Evolutionary conservation across 805 yeast genomes (phyloP), one percentile per base, ranked within the genome.

Genomic region (Metschnikowia proteae): DNA sequence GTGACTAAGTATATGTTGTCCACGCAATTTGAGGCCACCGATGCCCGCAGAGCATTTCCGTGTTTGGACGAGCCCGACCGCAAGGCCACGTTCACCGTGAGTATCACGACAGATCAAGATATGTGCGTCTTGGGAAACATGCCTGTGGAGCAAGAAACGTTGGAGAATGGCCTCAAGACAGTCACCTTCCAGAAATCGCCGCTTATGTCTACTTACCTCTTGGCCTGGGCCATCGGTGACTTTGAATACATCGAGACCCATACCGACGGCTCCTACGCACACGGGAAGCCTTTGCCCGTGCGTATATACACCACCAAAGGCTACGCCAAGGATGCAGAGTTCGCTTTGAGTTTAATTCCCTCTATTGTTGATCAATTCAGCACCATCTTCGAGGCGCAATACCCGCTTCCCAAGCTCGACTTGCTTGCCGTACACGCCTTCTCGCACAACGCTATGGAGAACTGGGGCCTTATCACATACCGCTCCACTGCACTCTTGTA

Each of bases 361-460:
- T 71, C 71, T 45, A 76, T 77, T 38, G 75, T 80, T 36, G 82
- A 78, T 57, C 77, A 67, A 59, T 74, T 76, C 55, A 70, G 79
- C 10, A 59, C 58, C 39, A 67, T 77, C 23, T 80, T 80, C 56
- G 80, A 76, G 51, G 63, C 78, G 44, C 60, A 69, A 51, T 88
- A 86, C 61, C 94, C 95, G 23, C 73, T 88, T 57, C 92, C 95
- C 39, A 88, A 88, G 67, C 70, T 87, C 64, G 96, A 88, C 62
- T 73, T 86, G 67, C 71, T 88, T 34, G 91, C 91, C 3, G 84
- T 88, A 49, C 91, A 88, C 56, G 81, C 86, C 45, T 86, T 84
- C 62, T 79, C 87, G 30, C 90, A 89, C 49, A 88, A 88, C 58
- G 96, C 95, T 23, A 88, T 88, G 96, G 96, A 88, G 69, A 88